Conservation (phyloP, 345 rosid genomes). For the Turritis glabra region DNA sequence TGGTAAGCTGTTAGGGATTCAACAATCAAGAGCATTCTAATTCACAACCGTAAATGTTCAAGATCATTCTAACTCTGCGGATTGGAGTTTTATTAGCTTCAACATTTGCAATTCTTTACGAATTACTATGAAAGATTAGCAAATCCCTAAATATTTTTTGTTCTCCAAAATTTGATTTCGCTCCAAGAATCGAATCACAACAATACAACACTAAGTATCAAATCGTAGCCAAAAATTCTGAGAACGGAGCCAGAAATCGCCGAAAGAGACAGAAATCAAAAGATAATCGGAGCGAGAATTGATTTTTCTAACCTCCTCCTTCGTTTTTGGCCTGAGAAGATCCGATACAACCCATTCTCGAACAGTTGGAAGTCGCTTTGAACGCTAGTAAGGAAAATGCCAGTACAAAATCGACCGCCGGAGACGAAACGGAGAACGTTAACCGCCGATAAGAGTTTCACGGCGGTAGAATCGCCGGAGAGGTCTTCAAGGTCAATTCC, state of each 20-base stretch:
- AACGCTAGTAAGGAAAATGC: background rate
- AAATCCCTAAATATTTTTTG: background rate
- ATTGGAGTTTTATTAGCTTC: background rate
- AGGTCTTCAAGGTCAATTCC: slow-evolving; percentile 20
- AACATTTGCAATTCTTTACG: background rate
- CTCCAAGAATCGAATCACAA: background rate
- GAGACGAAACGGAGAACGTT: background rate
- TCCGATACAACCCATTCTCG: slow-evolving; percentile 35
- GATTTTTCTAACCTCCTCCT: slow-evolving; percentile 1
- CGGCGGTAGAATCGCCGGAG: slow-evolving; percentile 22
- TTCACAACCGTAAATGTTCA: background rate
- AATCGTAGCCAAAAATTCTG: background rate
- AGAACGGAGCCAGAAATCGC: background rate
- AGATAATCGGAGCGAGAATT: background rate
- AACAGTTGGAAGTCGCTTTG: background rate
- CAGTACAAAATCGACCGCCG: background rate
- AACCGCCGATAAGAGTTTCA: background rate
- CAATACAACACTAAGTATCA: background rate
- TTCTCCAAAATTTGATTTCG: background rate
- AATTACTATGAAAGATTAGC: background rate
- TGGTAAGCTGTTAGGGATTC: background rate
- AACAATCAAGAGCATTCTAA: background rate
- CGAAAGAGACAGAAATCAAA: background rate
- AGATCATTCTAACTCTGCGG: background rate
- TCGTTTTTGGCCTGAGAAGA: slow-evolving; percentile 35